A percentile compares a stretch with the other conserved stretches of the same genome.
Conservation (phyloP, 1,284 basidiomycete genomes). For the Wallemia hederae region DNA sequence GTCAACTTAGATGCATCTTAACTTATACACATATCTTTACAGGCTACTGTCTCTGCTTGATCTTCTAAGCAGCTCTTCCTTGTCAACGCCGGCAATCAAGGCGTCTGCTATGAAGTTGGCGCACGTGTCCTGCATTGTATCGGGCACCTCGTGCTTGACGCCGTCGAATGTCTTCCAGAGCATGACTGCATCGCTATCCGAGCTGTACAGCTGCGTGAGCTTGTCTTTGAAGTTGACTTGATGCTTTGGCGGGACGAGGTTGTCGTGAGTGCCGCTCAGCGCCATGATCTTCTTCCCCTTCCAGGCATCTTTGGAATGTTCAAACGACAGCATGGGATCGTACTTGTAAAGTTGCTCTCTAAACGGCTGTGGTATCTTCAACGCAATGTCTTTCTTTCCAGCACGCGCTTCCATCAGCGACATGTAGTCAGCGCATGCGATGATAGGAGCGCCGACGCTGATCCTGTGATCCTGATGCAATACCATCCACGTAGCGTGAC, state of each 20-base stretch:
- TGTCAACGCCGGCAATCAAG: background rate
- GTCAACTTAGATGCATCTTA: background rate
- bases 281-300: conserved; percentile 36
- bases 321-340: conserved; percentile 1
- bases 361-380: conserved; percentile 20
- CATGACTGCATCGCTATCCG: conserved; percentile 19
- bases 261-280: conserved; percentile 26
- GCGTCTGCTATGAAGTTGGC: conserved; percentile 20
- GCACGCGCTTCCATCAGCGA: conserved; percentile 33
- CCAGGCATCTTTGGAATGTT: conserved; percentile 26
- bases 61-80: background rate
- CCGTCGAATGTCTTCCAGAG: conserved; percentile 22
- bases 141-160: conserved; percentile 26
- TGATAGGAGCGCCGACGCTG: conserved; percentile 35
- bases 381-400: conserved; percentile 16
- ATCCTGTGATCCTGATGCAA: conserved; percentile 35
- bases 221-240: conserved; percentile 25
- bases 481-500: conserved; percentile 43
- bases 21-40: background rate
- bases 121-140: conserved; percentile 24
- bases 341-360: conserved; percentile 10
- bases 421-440: conserved; percentile 46
- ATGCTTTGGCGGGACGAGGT: conserved; percentile 31
- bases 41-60: background rate
- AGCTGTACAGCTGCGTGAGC: conserved; percentile 22